Conservation (phyloP, 768 basidiomycete species). For the Porpolomopsis calyptriformis region DNA sequence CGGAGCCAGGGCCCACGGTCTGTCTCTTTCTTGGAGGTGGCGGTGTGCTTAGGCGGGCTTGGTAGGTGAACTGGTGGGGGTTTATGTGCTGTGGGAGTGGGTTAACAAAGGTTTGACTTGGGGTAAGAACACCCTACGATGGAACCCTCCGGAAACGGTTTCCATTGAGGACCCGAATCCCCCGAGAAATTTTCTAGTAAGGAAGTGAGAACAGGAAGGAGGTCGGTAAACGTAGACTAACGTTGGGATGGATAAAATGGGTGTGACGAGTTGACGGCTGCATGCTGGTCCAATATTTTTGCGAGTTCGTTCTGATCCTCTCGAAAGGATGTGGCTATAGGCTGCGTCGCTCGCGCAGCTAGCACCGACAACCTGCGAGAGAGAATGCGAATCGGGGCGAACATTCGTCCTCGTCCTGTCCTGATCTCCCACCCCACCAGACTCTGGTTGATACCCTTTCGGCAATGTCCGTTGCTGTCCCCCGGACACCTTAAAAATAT, state of each 20-base stretch:
- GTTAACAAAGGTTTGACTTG: slow-evolving; percentile 4
- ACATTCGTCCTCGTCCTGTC: too few relatives aligned
- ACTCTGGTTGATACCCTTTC: too few relatives aligned
- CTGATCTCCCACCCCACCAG: too few relatives aligned
- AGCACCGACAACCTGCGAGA: background rate
- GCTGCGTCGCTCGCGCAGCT: background rate
- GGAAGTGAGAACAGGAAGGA: background rate
- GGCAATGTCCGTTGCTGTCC: too few relatives aligned
- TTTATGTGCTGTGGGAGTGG: slow-evolving; percentile 31
- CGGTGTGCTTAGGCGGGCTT: slow-evolving; percentile 23
- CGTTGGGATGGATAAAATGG: background rate
- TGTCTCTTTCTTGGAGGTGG: slow-evolving; percentile 20
- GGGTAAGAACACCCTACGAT: slow-evolving; percentile 1
- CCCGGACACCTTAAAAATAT: too few relatives aligned
- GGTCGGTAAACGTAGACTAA: background rate
- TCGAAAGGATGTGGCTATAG: background rate
- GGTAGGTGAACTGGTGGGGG: slow-evolving; percentile 33
- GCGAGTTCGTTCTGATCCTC: background rate
- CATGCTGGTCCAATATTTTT: background rate
- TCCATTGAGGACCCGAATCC: slow-evolving; percentile 4
- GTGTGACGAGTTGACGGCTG: background rate
- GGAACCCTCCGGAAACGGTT: slow-evolving; percentile 4
- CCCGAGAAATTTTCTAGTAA: slow-evolving; percentile 1
- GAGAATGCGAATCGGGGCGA: background rate
- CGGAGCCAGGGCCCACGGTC: slow-evolving; percentile 45